Percentiles rank a stretch among this genome's conserved stretches.
Evolutionary conservation across 331 rosid genomes (phyloP).

Genomic region (Malus hybrid): DNA sequence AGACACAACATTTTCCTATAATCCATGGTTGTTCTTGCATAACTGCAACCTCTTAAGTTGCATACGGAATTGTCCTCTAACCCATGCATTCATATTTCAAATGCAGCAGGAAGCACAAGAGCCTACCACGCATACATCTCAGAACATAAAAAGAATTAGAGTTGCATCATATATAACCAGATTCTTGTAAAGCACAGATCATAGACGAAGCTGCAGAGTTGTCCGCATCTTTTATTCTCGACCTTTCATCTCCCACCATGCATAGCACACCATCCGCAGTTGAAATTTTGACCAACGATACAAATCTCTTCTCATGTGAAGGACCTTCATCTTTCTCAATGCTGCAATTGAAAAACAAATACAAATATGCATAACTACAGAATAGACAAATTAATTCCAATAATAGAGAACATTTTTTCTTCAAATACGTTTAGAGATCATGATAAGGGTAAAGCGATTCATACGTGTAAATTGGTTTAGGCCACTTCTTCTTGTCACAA

Average conservation of each 20-base stretch:
- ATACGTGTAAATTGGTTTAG: conserved; percentile 50
- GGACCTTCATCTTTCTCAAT: conserved; percentile 43
- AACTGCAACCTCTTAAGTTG: not conserved
- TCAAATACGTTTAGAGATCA: not conserved
- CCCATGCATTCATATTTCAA: not conserved
- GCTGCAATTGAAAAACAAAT: conserved; percentile 27
- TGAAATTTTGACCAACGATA: conserved; percentile 34
- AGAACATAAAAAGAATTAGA: too few relatives aligned
- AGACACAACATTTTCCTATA: not conserved
- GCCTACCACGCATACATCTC: too few relatives aligned
- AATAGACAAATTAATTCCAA: not conserved
- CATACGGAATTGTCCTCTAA: not conserved
- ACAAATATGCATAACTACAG: not conserved
- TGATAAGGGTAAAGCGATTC: conserved; percentile 1
- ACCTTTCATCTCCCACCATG: conserved; percentile 45
- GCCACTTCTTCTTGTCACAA: conserved; percentile 52
- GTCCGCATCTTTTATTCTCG: conserved; percentile 45
- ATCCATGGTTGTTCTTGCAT: not conserved
- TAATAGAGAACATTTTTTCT: not conserved
- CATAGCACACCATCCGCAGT: conserved; percentile 18
- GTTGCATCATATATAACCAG: conserved; percentile 3
- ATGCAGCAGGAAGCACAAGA: not conserved
- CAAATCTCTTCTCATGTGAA: conserved; percentile 41
- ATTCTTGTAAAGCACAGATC: conserved; percentile 40
- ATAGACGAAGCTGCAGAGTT: conserved; percentile 67